These are phyloP conservation scores for Sporothrix schenckii DNA, from an alignment of 2,329 filamentous ascomycete species.

Conservation along the genomic window DNA sequence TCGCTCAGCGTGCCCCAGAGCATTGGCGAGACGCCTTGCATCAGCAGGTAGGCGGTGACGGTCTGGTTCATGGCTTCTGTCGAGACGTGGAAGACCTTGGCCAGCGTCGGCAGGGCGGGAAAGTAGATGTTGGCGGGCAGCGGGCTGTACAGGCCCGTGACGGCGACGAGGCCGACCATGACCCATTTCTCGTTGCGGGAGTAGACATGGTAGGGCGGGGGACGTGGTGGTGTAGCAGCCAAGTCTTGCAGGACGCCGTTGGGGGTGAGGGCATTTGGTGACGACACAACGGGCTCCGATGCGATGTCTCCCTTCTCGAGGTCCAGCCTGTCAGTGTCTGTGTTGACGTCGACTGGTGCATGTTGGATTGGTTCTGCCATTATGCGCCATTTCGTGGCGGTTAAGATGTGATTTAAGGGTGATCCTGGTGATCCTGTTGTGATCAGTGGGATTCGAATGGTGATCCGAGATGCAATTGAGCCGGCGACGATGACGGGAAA, in stretches of 20 bases:
- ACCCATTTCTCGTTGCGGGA: constrained; percentile 39
- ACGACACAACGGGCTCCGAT: background rate
- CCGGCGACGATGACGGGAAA: too few species aligned
- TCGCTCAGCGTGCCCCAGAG: constrained; percentile 45
- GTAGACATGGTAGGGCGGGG: constrained; percentile 38
- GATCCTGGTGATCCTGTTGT: too few species aligned
- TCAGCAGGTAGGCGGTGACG: constrained; percentile 42
- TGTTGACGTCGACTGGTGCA: background rate
- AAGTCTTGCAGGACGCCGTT: background rate
- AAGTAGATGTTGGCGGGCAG: constrained; percentile 45
- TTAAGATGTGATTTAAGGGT: background rate
- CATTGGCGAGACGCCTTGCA: constrained; percentile 44
- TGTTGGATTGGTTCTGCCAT: background rate
- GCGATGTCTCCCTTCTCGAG: background rate
- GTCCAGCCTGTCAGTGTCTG: background rate
- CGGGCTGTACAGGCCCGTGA: constrained; percentile 41
- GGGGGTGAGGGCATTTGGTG: background rate
- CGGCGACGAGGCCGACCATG: constrained; percentile 39
- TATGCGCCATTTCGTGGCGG: background rate
- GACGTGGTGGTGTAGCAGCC: background rate
- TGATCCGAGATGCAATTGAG: too few species aligned
- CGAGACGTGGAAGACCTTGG: constrained; percentile 40
- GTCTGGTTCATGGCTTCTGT: constrained; percentile 43
- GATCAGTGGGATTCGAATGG: too few species aligned
- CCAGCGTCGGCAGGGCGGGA: constrained; percentile 41